Evolutionary conservation across 805 yeast genomes (phyloP).

Genomic region (Wickerhamiella sergipiensis): DNA sequence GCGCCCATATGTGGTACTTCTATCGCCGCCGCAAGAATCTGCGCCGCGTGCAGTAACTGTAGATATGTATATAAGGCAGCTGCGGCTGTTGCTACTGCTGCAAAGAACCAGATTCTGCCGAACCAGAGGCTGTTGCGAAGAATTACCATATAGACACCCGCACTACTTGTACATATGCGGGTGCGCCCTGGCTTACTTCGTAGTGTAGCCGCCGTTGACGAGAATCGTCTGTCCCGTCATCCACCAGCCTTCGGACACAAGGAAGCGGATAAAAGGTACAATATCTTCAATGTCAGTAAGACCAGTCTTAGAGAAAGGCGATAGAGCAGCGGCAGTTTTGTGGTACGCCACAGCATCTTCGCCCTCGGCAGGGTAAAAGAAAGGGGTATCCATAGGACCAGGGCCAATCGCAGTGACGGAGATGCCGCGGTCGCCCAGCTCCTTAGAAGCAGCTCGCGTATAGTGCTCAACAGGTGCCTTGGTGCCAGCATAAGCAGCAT

Average conservation of each 20-base stretch:
- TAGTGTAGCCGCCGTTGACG: conserved; percentile 54
- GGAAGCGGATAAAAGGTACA: conserved; percentile 46
- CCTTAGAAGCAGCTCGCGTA: conserved; percentile 57
- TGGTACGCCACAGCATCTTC: conserved; percentile 38
- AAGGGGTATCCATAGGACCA: conserved; percentile 57
- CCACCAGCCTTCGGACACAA: conserved; percentile 56
- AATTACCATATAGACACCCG: too few relatives aligned
- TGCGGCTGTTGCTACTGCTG: too few relatives aligned
- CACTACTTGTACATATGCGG: too few relatives aligned
- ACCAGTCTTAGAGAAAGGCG: conserved; percentile 27
- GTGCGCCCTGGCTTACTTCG: too few relatives aligned
- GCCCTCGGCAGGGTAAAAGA: conserved; percentile 53
- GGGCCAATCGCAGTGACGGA: conserved; percentile 64
- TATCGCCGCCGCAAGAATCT: conserved; percentile 24
- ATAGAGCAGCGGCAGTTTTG: conserved; percentile 32
- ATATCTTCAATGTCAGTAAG: conserved; percentile 47
- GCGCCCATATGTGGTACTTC: conserved; percentile 83
- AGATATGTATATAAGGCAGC: conserved; percentile 3
- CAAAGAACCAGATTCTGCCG: too few relatives aligned
- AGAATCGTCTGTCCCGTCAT: conserved; percentile 56
- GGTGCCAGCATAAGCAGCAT: conserved; percentile 60
- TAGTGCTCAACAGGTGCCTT: conserved; percentile 66
- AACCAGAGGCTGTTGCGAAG: too few relatives aligned
- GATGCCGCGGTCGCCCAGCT: conserved; percentile 57
- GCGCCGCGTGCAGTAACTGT: conserved; percentile 7